Base-by-base conservation (phyloP, 805 yeast genomes). In the Candida ortonii region DNA sequence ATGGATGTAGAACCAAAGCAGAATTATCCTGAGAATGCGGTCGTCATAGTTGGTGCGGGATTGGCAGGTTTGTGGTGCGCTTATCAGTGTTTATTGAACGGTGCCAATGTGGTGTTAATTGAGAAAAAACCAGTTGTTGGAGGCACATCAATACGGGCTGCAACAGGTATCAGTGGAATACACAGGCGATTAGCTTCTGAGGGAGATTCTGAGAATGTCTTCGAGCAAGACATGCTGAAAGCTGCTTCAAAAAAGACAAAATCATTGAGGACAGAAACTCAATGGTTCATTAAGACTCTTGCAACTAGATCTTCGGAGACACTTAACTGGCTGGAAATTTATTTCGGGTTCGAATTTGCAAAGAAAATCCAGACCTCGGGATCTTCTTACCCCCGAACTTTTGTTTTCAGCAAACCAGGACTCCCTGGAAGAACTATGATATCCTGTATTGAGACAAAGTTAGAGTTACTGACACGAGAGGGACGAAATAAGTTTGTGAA, bases 261-360 rank as follows among this genome's bases (percentile, higher is more conserved):
- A 5, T 11, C 22, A n/a, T 8, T 16, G 9, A 11, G 9, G 17
- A 77, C 81, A 49, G 61, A 64, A 14, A 12, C 18, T 2, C 16
- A 43, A 27, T 28, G 47, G 2, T 28, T 23, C 16, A 78, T 73
- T 5, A n/a, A n/a, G n/a, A n/a, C n/a, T n/a, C 59, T 85, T 41
- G 69, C 80, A 1, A 60, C 69, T 38, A 74, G 78, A 22, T 78
- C 86, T 4, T 73, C 73, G 2, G 73, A 68, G 22, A 85, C 90
- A 0, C 73, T 85, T 26, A 72, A 71, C 26, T 85, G 94, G 93
- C 66, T 85, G 34, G 80, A 80, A 47, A 68, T 72, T n/a, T 71
- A 68, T 3, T 76, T 82, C 47, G 70, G 65, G 7, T 59, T 84
- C 30, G 79, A 76, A 42, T 64, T 50, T 30, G 20, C 30, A 8